Evolutionary conservation across 2,329 filamentous ascomycete species (phyloP).

Genomic region (Fusarium guadeloupense): DNA sequence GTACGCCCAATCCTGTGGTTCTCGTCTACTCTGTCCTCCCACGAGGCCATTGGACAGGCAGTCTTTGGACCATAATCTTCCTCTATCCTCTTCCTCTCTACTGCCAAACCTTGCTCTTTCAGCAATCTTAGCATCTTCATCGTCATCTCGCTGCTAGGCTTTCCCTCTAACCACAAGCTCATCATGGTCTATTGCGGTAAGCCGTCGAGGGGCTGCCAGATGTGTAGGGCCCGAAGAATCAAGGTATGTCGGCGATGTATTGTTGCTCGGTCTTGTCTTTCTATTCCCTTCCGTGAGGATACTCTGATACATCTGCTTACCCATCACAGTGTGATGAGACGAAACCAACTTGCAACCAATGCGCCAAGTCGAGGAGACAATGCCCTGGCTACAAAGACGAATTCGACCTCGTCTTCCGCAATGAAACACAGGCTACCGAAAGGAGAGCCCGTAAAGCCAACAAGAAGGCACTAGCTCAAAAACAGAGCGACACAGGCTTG

Average conservation of each 20-base stretch:
- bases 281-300: not conserved
- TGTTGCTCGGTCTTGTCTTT: not conserved
- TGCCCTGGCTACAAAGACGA: slow-evolving; percentile 77
- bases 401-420: slow-evolving; percentile 76
- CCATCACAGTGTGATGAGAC: slow-evolving; percentile 69
- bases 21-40: slow-evolving; percentile 38
- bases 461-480: slow-evolving; percentile 56
- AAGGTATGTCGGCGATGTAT: slow-evolving; percentile 63
- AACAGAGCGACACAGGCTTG: slow-evolving; percentile 40
- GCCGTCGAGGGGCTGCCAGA: slow-evolving; percentile 75
- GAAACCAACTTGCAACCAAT: slow-evolving; percentile 72
- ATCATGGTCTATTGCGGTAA: slow-evolving; percentile 73
- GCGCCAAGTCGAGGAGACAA: slow-evolving; percentile 68
- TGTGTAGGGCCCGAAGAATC: slow-evolving; percentile 77
- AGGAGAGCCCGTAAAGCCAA: slow-evolving; percentile 67
- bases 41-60: slow-evolving; percentile 32
- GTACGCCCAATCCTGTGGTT: slow-evolving; percentile 35
- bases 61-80: slow-evolving; percentile 12
- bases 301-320: slow-evolving; percentile 15
- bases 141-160: not conserved
- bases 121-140: not conserved
- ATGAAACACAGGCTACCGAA: slow-evolving; percentile 75
- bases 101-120: slow-evolving; percentile 4
- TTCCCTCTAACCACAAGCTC: slow-evolving; percentile 12
- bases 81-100: slow-evolving; percentile 6